Percentiles rank a stretch among this genome's conserved stretches.
These are phyloP conservation scores for Keithomyces neogunnii DNA, from an alignment of 2,329 filamentous ascomycete genomes.

Conservation along the genomic window DNA sequence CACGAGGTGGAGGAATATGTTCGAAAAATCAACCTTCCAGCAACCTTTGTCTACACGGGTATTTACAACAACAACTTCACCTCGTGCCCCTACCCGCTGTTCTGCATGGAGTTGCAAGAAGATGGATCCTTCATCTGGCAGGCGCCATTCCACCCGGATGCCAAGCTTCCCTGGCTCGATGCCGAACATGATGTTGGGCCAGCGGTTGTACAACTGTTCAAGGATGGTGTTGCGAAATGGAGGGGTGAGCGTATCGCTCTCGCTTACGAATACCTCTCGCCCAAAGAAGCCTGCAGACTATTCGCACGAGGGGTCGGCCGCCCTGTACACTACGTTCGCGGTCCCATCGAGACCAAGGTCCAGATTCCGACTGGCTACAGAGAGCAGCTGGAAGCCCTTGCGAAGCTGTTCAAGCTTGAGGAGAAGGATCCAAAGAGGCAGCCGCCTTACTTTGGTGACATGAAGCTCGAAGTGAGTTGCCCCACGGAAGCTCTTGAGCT, in stretches of 20 bases:
- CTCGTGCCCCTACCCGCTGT: constrained; percentile 81
- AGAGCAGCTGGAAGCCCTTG: constrained; percentile 69
- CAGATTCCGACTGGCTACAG: constrained; percentile 82
- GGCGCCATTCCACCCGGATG: constrained; percentile 85
- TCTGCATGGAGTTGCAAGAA: constrained; percentile 81
- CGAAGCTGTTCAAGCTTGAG: constrained; percentile 47
- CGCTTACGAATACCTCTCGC: constrained; percentile 83
- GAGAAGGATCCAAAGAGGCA: constrained; percentile 46
- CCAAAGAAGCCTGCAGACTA: constrained; percentile 68
- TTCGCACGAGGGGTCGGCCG: constrained; percentile 74
- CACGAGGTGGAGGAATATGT: constrained; percentile 90
- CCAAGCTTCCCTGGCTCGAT: constrained; percentile 88
- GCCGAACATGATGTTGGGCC: constrained; percentile 94
- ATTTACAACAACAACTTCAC: constrained; percentile 99
- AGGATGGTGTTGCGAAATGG: constrained; percentile 84
- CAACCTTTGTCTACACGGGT: constrained; percentile 91
- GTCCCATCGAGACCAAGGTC: constrained; percentile 75
- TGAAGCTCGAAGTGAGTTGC: constrained; percentile 50
- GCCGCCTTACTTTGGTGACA: constrained; percentile 55
- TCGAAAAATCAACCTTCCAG: constrained; percentile 68
- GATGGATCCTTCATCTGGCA: constrained; percentile 90
- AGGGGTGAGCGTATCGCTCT: constrained; percentile 70
- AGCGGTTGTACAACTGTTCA: constrained; percentile 87
- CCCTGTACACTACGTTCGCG: constrained; percentile 68
- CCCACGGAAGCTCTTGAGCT: constrained; percentile 70